phyloP scores from a whole-genome alignment of 768 basidiomycete species.

The Russula foetens region DNA sequence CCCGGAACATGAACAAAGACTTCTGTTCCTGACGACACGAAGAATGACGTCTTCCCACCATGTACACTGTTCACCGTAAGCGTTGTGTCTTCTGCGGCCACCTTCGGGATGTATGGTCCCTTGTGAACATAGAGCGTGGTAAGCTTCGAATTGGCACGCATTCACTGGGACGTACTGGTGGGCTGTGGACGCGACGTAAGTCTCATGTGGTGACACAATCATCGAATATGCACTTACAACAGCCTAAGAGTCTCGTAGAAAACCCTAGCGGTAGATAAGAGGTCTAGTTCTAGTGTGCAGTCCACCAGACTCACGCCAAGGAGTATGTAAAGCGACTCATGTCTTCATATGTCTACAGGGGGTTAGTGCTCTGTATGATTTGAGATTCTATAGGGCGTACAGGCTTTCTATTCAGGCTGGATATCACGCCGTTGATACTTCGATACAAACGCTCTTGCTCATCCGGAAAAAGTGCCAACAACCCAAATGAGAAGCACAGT shows the following conservation, averaged over 20 bases:
- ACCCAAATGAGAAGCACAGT: conserved; percentile 31
- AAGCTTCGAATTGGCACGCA: background rate
- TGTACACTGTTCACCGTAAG: conserved; percentile 27
- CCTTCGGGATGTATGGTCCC: conserved; percentile 38
- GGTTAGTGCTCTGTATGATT: background rate
- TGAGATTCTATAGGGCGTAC: background rate
- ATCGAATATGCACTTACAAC: conserved; percentile 21
- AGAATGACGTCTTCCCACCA: conserved; percentile 34
- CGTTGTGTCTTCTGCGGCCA: conserved; percentile 38
- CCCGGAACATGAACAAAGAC: conserved; percentile 33
- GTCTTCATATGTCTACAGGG: conserved; percentile 20
- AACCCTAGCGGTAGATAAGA: conserved; percentile 27
- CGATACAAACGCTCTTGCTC: conserved; percentile 34
- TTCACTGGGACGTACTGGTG: background rate
- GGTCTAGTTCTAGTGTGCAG: background rate
- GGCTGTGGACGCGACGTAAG: background rate
- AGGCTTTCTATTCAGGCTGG: conserved; percentile 17
- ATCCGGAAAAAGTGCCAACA: conserved; percentile 35
- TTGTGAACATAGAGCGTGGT: conserved; percentile 26
- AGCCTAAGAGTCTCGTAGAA: conserved; percentile 44
- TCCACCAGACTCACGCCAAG: background rate
- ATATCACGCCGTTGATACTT: conserved; percentile 29
- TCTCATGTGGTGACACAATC: background rate
- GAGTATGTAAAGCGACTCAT: conserved; percentile 18
- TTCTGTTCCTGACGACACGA: conserved; percentile 36